Evolutionary conservation across 2,329 filamentous ascomycete genomes (phyloP).

Genomic region (Fusarium verrucosum): DNA sequence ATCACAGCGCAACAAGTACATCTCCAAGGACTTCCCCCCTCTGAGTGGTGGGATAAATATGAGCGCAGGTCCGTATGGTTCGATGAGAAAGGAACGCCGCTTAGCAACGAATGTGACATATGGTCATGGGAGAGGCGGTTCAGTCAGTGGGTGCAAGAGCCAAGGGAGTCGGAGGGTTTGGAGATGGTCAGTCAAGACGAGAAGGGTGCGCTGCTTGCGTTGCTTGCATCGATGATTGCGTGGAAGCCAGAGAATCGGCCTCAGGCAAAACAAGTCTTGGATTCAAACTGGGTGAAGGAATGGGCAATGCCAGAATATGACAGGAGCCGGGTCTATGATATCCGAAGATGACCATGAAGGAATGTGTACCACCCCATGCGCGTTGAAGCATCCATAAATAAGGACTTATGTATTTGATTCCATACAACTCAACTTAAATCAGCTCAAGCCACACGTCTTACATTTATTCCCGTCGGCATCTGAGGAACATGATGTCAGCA

Average conservation of each 20-base stretch:
- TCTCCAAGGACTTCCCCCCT: conserved; percentile 25
- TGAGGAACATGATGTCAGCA: background rate
- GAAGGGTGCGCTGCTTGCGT: background rate
- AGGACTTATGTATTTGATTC: background rate
- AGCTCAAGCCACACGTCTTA: background rate
- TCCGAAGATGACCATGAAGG: background rate
- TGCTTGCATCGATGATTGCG: conserved; percentile 24
- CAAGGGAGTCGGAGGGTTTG: conserved; percentile 3
- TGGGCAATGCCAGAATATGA: conserved; percentile 28
- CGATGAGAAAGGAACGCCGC: conserved; percentile 23
- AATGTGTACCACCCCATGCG: background rate
- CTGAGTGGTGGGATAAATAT: conserved; percentile 40
- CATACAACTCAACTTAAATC: too few species aligned
- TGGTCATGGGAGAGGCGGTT: conserved; percentile 20
- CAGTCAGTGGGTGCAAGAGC: conserved; percentile 13
- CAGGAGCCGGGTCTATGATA: background rate
- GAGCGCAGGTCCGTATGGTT: conserved; percentile 33
- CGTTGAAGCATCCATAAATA: background rate
- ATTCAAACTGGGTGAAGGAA: conserved; percentile 23
- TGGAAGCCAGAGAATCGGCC: conserved; percentile 13
- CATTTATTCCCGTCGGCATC: too few species aligned
- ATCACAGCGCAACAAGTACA: conserved; percentile 35
- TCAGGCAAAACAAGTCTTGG: conserved; percentile 9
- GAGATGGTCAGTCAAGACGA: background rate
- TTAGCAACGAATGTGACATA: conserved; percentile 4